Base-by-base conservation (phyloP, 345 rosid species). In the Aquilaria sinensis region DNA sequence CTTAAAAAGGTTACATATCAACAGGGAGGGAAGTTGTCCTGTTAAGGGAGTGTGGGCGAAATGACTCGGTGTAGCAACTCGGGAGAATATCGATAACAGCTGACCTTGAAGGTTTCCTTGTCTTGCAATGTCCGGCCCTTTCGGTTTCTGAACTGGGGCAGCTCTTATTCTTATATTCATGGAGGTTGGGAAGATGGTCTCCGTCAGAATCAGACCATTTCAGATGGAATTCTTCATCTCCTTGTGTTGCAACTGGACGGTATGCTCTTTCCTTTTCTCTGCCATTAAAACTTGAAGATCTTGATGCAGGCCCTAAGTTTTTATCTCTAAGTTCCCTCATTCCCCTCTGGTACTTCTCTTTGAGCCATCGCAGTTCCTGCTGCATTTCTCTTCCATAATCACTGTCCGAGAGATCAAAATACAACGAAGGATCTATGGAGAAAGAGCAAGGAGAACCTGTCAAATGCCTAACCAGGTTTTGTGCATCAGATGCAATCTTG, bases 21-120 rank as follows among this genome's bases (percentile, higher is more conserved):
- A 80, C 80, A 2, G 86, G 93, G 7, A 87, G 84, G 52, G 98
- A 85, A 60, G 80, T 72, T 49, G 96, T 75, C 64, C 85, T 83
- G 56, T 82, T 77, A 51, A 86, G 81, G 45, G 85, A 77, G 52
- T 72, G 64, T 37, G 89, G 85, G 66, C 74, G 63, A 47, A 82
- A 60, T 51, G 76, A 74, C 12, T 74, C 78, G 7, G 67, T 66
- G 57, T 47, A 72, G 74, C 69, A 67, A 67, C 67, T 63, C 53
- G 80, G 74, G 57, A 78, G 70, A 47, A 58, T 71, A 34, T 57
- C 60, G 51, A 60, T 60, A 10, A 51, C 58, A 51, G 71, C 60
- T 13, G 54, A 33, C 51, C 65, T 58, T 12, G 74, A 67, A 64
- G 69, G 71, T 41, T 65, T 68, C 54, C 32, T 62, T 2, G 50